Conservation (phyloP, 2,329 filamentous ascomycete species). For the Verticillium dahliae region DNA sequence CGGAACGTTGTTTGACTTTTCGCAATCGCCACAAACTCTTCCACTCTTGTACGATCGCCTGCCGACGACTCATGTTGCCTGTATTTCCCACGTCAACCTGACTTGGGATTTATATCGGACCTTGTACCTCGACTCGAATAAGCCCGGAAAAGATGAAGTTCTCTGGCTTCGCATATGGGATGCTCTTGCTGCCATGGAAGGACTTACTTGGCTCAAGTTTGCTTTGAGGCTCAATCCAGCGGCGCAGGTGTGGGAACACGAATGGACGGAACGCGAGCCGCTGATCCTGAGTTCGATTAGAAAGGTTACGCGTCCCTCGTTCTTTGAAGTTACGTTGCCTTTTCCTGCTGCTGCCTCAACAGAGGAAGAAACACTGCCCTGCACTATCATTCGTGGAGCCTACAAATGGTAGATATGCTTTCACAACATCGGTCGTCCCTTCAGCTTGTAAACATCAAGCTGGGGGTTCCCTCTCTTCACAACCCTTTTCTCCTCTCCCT, state of each 20-base stretch:
- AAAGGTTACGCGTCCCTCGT: conserved; percentile 10
- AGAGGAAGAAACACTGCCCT: conserved; percentile 10
- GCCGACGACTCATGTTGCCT: conserved; percentile 3
- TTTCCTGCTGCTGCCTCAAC: conserved; percentile 9
- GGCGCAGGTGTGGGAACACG: background rate
- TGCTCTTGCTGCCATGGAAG: conserved; percentile 9
- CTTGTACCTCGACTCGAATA: background rate
- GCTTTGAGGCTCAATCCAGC: conserved; percentile 2
- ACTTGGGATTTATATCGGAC: conserved; percentile 1
- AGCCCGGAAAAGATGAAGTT: background rate
- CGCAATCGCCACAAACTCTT: background rate
- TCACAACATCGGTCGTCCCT: conserved; percentile 1
- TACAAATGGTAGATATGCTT: background rate
- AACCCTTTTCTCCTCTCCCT: background rate
- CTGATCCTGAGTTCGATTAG: conserved; percentile 8
- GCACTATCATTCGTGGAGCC: conserved; percentile 7
- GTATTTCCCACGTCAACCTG: conserved; percentile 5
- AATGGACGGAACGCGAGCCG: conserved; percentile 7
- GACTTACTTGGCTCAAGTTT: conserved; percentile 11
- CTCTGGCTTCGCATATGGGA: conserved; percentile 9
- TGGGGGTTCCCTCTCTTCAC: background rate
- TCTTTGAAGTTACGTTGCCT: conserved; percentile 11
- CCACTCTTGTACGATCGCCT: conserved; percentile 2
- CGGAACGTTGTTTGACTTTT: conserved; percentile 12
- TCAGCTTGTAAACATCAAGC: background rate